These are phyloP conservation scores for Trypanosoma scelopori DNA, from an alignment of 208 protist genomes.

Conservation along the genomic window DNA sequence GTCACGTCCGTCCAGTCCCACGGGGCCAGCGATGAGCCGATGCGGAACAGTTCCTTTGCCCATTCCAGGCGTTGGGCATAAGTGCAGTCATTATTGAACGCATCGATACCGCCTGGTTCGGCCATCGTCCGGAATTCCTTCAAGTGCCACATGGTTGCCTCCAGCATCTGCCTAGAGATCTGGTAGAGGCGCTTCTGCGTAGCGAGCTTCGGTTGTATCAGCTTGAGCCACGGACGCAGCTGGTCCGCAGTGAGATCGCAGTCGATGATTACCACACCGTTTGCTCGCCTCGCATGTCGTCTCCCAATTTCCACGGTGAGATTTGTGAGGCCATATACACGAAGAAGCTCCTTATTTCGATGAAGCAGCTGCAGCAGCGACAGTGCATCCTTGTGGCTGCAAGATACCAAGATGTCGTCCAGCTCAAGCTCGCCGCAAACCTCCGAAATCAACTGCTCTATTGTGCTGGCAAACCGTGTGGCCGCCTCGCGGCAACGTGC, in stretches of 20 bases:
- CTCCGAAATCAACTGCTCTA: constrained; percentile 83
- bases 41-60: constrained; percentile 88
- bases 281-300: constrained; percentile 77
- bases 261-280: constrained; percentile 86
- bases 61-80: constrained; percentile 88
- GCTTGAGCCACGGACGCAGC: constrained; percentile 70
- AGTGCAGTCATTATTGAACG: constrained; percentile 88
- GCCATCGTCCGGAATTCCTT: constrained; percentile 83
- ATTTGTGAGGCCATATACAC: constrained; percentile 63
- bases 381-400: constrained; percentile 73
- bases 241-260: constrained; percentile 41
- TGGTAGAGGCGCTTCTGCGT: constrained; percentile 84
- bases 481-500: constrained; percentile 44
- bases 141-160: constrained; percentile 90
- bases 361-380: constrained; percentile 66
- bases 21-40: constrained; percentile 66
- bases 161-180: constrained; percentile 83
- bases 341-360: constrained; percentile 74
- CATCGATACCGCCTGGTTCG: constrained; percentile 80
- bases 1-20: constrained; percentile 91
- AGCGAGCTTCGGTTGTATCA: constrained; percentile 67
- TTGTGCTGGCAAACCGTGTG: constrained; percentile 50
- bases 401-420: constrained; percentile 92
- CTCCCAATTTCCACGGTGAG: constrained; percentile 82
- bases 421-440: constrained; percentile 67